Base-by-base conservation (phyloP, 2,329 filamentous ascomycete species). In the Penicillium rolfsii region DNA sequence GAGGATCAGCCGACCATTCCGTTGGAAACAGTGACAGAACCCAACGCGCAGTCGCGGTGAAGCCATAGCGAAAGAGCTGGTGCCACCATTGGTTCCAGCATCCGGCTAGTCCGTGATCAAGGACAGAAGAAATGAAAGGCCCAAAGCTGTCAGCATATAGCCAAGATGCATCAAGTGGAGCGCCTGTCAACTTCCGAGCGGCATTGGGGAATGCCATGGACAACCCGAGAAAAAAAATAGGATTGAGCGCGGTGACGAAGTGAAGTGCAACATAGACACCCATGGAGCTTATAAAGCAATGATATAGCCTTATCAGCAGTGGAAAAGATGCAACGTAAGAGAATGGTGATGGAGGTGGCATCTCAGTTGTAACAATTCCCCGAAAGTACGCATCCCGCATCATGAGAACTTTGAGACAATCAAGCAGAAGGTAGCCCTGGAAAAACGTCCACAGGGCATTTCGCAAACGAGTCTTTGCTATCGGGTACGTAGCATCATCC, bases 61-160 rank as follows among this genome's bases (percentile, higher is more conserved):
- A 73, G 66, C 85, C 87, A 58, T 87, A 84, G 0, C 93, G 89
- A 78, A 97, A 96, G 2, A 89, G 88, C 76, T 97, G 93, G 75
- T 98, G 94, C 94, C 94, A 97, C 83, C 87, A 94, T 24, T 81
- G 82, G 48, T 90, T 88, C 94, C 94, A 98, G 77, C 89, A 90
- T 0, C 93, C 93, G 0, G 85, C 83, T 1, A 97, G 80, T 0
- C 94, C 93, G 60, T 86, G 81, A 63, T 92, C 85, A 11, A 78
- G 58, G 5, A 78, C 58, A 0, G 74, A 65, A 19, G 60, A 49
- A 33, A 74, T 41, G 64, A 83, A 82, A 2, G 78, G 71, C 0
- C 86, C 86, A 76, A 84, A 89, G 12, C 77, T 75, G n/a, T 83
- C 80, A 0, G 84, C 80, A 69, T 89, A 89, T 63, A 88, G 79